Percentiles rank a stretch among this genome's conserved stretches.
Evolutionary conservation across 805 yeast genomes (phyloP).

Genomic region (Myxozyma kluyveri): DNA sequence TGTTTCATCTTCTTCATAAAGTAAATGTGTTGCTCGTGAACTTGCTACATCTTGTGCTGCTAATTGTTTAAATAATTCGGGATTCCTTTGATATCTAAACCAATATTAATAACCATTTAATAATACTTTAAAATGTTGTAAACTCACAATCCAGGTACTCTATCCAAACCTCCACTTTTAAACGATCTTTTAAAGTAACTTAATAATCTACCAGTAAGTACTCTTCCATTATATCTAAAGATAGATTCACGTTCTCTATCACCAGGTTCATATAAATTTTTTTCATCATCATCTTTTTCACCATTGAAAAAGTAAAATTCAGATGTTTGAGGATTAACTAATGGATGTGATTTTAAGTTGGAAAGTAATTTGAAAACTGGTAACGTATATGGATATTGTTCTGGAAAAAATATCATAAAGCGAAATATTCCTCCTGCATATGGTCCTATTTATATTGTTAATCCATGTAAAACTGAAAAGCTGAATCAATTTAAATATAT

Average conservation of each 20-base stretch:
- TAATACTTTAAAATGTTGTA: neutral
- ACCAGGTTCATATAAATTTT: slow-evolving; percentile 5
- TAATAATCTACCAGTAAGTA: slow-evolving; percentile 22
- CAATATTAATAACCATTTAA: neutral
- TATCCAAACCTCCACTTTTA: slow-evolving; percentile 20
- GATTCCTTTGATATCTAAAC: slow-evolving; percentile 13
- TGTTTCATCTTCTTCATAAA: slow-evolving; percentile 24
- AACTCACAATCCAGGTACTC: slow-evolving; percentile 16
- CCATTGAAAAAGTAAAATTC: slow-evolving; percentile 19
- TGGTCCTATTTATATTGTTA: slow-evolving; percentile 16
- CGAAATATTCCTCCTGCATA: slow-evolving; percentile 28
- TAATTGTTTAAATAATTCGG: slow-evolving; percentile 5
- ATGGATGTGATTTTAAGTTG: slow-evolving; percentile 17
- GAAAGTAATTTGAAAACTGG: slow-evolving; percentile 20
- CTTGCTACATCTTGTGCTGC: slow-evolving; percentile 24
- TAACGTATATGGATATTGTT: slow-evolving; percentile 18
- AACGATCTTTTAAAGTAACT: slow-evolving; percentile 27
- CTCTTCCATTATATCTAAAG: slow-evolving; percentile 23
- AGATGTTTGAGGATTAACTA: slow-evolving; percentile 17
- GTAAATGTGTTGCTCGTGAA: slow-evolving; percentile 26
- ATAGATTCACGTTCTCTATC: slow-evolving; percentile 20
- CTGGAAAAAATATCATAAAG: slow-evolving; percentile 25
- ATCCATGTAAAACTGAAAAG: neutral
- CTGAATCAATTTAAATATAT: neutral
- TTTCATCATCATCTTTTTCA: slow-evolving; percentile 10